These are phyloP conservation scores for Agaricus blazei DNA, from an alignment of 768 basidiomycete genomes.

Conservation along the genomic window DNA sequence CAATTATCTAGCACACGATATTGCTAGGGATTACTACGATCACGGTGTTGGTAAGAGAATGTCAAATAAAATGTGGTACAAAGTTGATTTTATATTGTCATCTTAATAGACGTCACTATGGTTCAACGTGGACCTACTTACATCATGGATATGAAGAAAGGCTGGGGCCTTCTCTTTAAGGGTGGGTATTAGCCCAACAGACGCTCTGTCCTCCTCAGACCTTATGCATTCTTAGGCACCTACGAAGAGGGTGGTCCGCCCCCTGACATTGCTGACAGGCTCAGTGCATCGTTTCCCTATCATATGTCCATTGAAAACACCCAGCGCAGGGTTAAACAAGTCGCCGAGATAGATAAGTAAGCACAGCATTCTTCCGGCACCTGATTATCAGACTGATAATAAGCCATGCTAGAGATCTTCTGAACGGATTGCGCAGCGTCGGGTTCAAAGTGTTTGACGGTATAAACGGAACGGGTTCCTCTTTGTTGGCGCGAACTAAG, in stretches of 20 bases:
- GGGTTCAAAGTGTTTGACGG: conserved; percentile 44
- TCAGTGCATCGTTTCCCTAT: conserved; percentile 42
- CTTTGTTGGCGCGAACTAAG: conserved; percentile 22
- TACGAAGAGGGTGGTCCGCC: conserved; percentile 46
- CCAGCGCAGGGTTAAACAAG: conserved; percentile 15
- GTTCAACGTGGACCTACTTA: no score
- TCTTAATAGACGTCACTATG: conserved; percentile 30
- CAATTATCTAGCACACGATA: conserved; percentile 29
- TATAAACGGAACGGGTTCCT: conserved; percentile 30
- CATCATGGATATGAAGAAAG: no score
- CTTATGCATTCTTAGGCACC: conserved; percentile 12
- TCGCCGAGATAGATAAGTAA: conserved; percentile 35
- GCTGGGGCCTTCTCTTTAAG: conserved; percentile 11
- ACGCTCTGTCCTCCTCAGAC: conserved; percentile 13
- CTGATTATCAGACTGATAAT: not conserved
- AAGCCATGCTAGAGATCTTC: conserved; percentile 19
- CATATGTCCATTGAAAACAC: conserved; percentile 15
- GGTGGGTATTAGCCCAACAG: conserved; percentile 6
- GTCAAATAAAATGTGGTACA: conserved; percentile 14
- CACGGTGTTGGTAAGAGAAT: conserved; percentile 31
- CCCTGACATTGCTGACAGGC: conserved; percentile 43
- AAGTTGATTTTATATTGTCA: conserved; percentile 13
- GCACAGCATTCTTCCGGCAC: not conserved
- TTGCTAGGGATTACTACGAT: conserved; percentile 30
- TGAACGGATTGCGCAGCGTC: conserved; percentile 32